phyloP scores from a whole-genome alignment of 441 rosid genomes.

The Gossypium trilobum region DNA sequence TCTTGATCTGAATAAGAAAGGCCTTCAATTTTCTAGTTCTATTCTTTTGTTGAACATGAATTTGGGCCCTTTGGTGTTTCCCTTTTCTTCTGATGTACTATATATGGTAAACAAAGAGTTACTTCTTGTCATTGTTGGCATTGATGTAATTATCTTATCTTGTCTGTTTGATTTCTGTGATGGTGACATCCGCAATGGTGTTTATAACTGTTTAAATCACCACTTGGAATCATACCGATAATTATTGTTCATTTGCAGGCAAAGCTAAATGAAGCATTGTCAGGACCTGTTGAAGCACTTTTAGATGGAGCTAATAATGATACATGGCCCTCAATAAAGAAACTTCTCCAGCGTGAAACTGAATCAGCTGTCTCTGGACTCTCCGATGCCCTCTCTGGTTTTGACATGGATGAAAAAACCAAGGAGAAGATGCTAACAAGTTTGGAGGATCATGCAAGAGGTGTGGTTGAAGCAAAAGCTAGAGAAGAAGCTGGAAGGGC shows the following conservation, averaged over 20 bases:
- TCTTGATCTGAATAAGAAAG: not conserved
- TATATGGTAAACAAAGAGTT: not conserved
- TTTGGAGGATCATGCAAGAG: slow-evolving; percentile 54
- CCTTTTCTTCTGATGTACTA: not conserved
- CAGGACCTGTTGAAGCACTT: slow-evolving; percentile 92
- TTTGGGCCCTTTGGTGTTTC: not conserved
- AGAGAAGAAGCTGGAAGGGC: slow-evolving; percentile 90
- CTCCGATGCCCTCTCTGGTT: slow-evolving; percentile 59
- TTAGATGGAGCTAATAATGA: slow-evolving; percentile 71
- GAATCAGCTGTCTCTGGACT: slow-evolving; percentile 64
- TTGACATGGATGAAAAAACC: slow-evolving; percentile 66
- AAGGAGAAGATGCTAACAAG: slow-evolving; percentile 49
- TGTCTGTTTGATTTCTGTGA: not conserved
- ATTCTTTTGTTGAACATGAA: not conserved
- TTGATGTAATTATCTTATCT: slow-evolving; percentile 7
- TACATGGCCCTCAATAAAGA: slow-evolving; percentile 90
- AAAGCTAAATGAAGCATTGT: slow-evolving; percentile 58
- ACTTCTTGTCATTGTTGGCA: not conserved
- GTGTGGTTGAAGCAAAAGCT: slow-evolving; percentile 78
- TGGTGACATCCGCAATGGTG: not conserved
- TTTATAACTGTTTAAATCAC: not conserved
- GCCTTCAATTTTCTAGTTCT: not conserved
- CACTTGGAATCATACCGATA: slow-evolving; percentile 15
- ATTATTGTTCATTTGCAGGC: slow-evolving; percentile 39
- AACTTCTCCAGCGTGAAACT: slow-evolving; percentile 57